phyloP scores from a whole-genome alignment of 805 yeast species.

The Wickerhamomyces kurtzmanii region DNA sequence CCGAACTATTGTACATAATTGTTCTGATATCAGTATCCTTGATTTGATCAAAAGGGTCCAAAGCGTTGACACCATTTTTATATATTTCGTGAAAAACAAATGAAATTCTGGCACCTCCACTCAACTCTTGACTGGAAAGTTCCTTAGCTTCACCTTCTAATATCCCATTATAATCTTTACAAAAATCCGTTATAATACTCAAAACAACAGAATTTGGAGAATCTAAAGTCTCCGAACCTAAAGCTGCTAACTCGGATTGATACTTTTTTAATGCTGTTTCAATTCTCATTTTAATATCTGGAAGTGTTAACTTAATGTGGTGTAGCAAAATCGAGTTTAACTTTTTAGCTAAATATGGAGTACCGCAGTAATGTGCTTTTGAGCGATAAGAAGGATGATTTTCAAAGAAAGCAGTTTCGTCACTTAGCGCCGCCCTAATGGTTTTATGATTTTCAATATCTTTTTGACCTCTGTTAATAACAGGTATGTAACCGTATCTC shows the following conservation, averaged over 20 bases:
- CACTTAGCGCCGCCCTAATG: constrained; percentile 76
- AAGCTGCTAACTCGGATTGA: constrained; percentile 61
- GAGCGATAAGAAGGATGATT: constrained; percentile 84
- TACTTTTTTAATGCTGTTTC: constrained; percentile 79
- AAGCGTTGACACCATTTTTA: constrained; percentile 82
- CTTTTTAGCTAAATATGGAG: constrained; percentile 93
- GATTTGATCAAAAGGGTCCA: constrained; percentile 95
- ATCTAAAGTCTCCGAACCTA: constrained; percentile 88
- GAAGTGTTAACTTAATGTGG: constrained; percentile 82
- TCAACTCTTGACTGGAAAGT: constrained; percentile 76
- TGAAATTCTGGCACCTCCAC: constrained; percentile 97
- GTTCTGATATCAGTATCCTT: constrained; percentile 95
- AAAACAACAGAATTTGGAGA: constrained; percentile 85
- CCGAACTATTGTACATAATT: constrained; percentile 92
- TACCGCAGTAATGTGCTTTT: constrained; percentile 94
- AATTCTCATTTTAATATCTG: constrained; percentile 87
- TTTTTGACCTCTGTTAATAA: constrained; percentile 93
- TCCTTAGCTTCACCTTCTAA: constrained; percentile 91
- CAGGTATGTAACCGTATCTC: constrained; percentile 94
- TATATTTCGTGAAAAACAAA: constrained; percentile 95
- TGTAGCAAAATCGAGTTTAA: constrained; percentile 79
- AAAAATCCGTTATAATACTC: constrained; percentile 84
- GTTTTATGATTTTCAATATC: constrained; percentile 87
- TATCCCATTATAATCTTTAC: constrained; percentile 85
- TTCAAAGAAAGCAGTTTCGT: constrained; percentile 77